phyloP scores from a whole-genome alignment of 2,329 filamentous ascomycete genomes.

The Balansia obtecta region DNA sequence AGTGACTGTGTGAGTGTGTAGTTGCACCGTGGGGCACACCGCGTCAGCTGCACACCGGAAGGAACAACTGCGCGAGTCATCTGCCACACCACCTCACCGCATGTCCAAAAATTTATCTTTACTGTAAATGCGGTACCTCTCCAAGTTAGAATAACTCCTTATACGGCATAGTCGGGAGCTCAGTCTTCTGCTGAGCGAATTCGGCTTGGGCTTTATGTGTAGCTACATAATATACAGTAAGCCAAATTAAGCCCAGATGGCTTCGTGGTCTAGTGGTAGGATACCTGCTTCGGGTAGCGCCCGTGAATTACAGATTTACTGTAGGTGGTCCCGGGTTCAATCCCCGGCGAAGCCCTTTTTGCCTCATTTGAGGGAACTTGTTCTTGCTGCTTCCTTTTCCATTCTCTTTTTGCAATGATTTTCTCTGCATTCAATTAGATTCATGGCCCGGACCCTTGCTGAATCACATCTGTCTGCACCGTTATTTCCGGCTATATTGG shows the following conservation, averaged over 20 bases:
- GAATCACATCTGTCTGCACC: too few species aligned
- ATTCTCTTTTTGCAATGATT: too few species aligned
- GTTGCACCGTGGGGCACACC: background rate
- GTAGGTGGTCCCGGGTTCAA: conserved; percentile 3
- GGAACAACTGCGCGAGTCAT: background rate
- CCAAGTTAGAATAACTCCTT: too few species aligned
- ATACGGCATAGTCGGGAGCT: too few species aligned
- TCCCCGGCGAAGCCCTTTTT: conserved; percentile 2
- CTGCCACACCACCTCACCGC: background rate
- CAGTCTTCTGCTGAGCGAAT: too few species aligned
- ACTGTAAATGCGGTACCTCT: background rate
- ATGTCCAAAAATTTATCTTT: background rate
- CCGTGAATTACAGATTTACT: background rate
- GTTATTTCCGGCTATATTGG: too few species aligned
- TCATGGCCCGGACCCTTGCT: too few species aligned
- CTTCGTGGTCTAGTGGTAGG: conserved; percentile 4
- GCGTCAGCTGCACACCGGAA: background rate
- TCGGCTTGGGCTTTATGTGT: too few species aligned
- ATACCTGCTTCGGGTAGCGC: conserved; percentile 1
- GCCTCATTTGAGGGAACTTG: background rate
- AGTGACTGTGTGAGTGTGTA: too few species aligned
- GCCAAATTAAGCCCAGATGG: background rate
- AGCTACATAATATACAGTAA: too few species aligned
- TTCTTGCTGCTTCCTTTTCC: too few species aligned
- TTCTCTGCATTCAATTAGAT: too few species aligned